Evolutionary conservation across 2,329 filamentous ascomycete genomes (phyloP), one percentile per base, ranked within the genome.

Genomic region (Aulographum hederae): DNA sequence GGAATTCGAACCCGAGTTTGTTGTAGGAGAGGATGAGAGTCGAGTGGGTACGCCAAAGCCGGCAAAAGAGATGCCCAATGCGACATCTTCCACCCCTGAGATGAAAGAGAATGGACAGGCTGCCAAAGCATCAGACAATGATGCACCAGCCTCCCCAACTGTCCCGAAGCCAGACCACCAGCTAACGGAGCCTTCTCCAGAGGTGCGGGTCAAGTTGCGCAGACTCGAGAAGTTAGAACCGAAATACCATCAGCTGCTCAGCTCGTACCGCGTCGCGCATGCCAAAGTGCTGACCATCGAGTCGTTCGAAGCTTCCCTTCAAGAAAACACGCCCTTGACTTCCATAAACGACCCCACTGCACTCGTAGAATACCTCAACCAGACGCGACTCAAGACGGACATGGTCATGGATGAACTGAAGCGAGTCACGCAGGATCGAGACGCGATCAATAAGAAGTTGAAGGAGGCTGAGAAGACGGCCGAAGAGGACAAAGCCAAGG

Each of bases 371-470:
- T 98, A 94, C 46, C 63, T 98, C 18, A 82, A 77, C 42, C 82
- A 94, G 52, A 57, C 92, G 26, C 86, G 75, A 38, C 54, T 85
- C 32, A 86, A 91, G 47, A 75, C 76, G 26, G 81, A 92, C 44
- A 91, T 98, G 79, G 74, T 92, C 3, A 75, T 91, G 69, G 78
- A 92, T 28, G 89, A 98, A 53, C 62, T 94, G 34, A 94, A 91
- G 56, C 67, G 82, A 10, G 73, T 95, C 0, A 78, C 82, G 0
- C 67, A 68, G 3, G 85, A 95, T 47, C 76, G 78, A 36, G 81
- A 93, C 37, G 69, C 73, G 12, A 63, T 78, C 37, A 86, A 82
- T 51, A 78, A 76, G 53, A 82, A 79, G 50, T 58, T 73, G 2
- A 70, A 78, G n/a, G 69, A 75, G 30, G 61, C 67, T 0, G 69